Conservation (phyloP, 1,284 basidiomycete species). For the Tylopilus microsporus region DNA sequence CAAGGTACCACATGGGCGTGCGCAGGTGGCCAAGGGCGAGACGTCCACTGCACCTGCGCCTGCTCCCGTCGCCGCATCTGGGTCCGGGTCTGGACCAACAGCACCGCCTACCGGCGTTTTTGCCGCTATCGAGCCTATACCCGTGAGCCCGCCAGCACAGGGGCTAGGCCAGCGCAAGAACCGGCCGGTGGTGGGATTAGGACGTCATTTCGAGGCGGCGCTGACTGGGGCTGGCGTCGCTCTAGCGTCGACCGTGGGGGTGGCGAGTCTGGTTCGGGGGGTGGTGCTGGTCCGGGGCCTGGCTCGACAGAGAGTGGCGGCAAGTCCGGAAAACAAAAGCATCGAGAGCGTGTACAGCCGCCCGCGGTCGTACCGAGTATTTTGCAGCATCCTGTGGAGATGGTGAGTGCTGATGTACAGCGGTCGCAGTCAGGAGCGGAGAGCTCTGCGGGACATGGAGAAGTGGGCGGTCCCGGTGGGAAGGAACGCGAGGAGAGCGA, state of each 20-base stretch:
- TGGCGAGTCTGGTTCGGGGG: not conserved
- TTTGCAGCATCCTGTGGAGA: constrained; percentile 32
- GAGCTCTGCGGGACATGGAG: too few relatives aligned
- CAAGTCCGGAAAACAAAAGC: constrained; percentile 15
- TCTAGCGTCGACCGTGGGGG: not conserved
- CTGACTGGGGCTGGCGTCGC: constrained; percentile 51
- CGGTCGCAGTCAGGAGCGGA: too few relatives aligned
- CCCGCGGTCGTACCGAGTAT: constrained; percentile 28
- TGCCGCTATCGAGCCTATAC: not conserved
- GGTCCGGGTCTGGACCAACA: not conserved
- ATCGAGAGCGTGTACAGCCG: constrained; percentile 8
- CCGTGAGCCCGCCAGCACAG: constrained; percentile 25
- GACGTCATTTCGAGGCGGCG: constrained; percentile 61
- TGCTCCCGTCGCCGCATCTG: not conserved
- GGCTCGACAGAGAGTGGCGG: constrained; percentile 2
- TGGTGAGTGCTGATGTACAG: constrained; percentile 2
- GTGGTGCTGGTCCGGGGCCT: not conserved
- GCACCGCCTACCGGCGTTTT: not conserved
- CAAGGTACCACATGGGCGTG: too few relatives aligned
- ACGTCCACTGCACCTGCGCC: not conserved
- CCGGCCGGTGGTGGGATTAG: constrained; percentile 55
- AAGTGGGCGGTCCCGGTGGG: too few relatives aligned
- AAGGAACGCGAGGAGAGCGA: too few relatives aligned
- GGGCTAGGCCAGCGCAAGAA: constrained; percentile 35
- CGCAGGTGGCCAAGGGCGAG: too few relatives aligned